A percentile compares a stretch with the other conserved stretches of the same genome.
Evolutionary conservation across 2,329 filamentous ascomycete genomes (phyloP).

Genomic region (Scedosporium apiospermum): DNA sequence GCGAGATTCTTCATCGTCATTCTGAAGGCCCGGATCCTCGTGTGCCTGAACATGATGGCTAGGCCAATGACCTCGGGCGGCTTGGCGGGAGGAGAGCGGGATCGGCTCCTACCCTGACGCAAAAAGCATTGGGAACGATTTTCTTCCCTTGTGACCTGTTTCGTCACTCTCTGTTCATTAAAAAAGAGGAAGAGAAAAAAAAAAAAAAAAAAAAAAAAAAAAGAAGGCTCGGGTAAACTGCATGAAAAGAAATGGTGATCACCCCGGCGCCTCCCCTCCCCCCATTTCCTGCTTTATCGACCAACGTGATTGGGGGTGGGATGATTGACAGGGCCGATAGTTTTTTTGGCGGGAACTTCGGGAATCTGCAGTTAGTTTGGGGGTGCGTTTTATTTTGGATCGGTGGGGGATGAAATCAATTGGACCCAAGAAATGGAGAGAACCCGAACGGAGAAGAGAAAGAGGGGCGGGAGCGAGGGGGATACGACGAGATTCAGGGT

Average conservation of each 20-base stretch:
- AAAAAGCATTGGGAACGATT: neutral
- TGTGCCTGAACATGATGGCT: too few relatives aligned
- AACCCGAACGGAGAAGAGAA: neutral
- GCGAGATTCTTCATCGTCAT: too few relatives aligned
- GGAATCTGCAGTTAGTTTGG: neutral
- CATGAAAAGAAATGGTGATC: neutral
- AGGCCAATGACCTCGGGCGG: neutral
- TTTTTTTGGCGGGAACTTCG: neutral
- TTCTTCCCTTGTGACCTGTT: neutral
- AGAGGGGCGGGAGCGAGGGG: neutral
- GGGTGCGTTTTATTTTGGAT: neutral
- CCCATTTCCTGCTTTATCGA: neutral
- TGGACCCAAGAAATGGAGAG: neutral
- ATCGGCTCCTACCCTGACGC: constrained; percentile 1
- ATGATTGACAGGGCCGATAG: neutral
- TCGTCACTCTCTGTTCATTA: neutral
- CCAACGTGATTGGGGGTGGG: neutral
- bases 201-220: neutral
- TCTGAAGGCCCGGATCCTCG: too few relatives aligned
- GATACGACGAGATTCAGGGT: neutral
- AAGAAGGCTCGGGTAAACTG: neutral
- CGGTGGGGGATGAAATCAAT: neutral
- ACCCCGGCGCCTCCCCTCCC: too few relatives aligned
- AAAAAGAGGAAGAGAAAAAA: too few relatives aligned
- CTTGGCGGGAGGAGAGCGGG: neutral